phyloP scores from a whole-genome alignment of 2,329 filamentous ascomycete genomes.

The Colletotrichum sublineola region DNA sequence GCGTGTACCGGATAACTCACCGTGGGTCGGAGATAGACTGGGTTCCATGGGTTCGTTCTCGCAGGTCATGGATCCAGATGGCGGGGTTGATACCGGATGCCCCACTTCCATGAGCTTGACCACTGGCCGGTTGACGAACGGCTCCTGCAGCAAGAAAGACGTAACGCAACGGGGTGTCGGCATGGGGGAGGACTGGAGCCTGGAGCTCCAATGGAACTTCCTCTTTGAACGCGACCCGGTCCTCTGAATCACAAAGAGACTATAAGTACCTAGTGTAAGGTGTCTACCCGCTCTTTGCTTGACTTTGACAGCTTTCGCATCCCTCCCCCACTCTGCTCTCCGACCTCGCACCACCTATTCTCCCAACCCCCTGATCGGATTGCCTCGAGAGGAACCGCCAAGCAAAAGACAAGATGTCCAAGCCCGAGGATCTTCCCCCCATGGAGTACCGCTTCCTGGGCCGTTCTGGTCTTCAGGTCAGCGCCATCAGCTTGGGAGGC shows the following conservation, averaged over 20 bases:
- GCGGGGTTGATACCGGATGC: constrained; percentile 32
- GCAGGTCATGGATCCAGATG: constrained; percentile 22
- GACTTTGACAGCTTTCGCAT: not conserved
- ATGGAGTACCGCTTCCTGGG: constrained; percentile 82
- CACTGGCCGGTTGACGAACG: constrained; percentile 7
- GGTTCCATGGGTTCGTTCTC: constrained; percentile 6
- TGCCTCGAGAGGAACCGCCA: constrained; percentile 8
- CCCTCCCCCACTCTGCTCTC: constrained; percentile 23
- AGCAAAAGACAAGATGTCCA: constrained; percentile 50
- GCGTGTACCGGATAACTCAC: not conserved
- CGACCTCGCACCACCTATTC: constrained; percentile 23
- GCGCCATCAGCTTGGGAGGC: constrained; percentile 77
- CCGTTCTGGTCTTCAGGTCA: constrained; percentile 79
- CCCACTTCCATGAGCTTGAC: constrained; percentile 32
- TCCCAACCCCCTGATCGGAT: not conserved
- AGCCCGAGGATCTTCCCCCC: constrained; percentile 58
- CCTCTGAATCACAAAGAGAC: constrained; percentile 18
- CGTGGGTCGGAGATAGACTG: constrained; percentile 2
- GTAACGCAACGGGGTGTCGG: constrained; percentile 5
- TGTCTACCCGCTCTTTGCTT: constrained; percentile 20
- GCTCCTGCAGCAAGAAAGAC: constrained; percentile 20
- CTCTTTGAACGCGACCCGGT: constrained; percentile 21
- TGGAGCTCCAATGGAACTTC: constrained; percentile 33
- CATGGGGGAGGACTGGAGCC: constrained; percentile 19
- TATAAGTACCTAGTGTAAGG: constrained; percentile 37